phyloP scores from a whole-genome alignment of 768 basidiomycete genomes.

The Suillus spraguei region DNA sequence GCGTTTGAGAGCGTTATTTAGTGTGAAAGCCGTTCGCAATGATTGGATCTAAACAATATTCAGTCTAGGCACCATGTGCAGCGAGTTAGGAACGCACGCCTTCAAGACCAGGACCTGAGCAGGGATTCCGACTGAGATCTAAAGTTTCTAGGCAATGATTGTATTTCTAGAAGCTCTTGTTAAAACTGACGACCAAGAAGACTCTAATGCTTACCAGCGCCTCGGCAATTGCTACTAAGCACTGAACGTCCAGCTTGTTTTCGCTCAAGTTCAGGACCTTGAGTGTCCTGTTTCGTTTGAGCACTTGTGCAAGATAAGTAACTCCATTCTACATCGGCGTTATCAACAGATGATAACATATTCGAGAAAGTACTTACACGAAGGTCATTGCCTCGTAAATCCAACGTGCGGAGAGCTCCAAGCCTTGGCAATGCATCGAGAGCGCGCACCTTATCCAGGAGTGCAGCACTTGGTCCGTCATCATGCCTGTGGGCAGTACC shows the following conservation, averaged over 20 bases:
- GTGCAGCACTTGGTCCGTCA: slow-evolving; percentile 67
- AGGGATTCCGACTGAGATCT: slow-evolving; percentile 92
- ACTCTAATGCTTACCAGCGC: slow-evolving; percentile 63
- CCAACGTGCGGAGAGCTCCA: slow-evolving; percentile 85
- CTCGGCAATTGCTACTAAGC: slow-evolving; percentile 83
- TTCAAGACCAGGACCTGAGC: slow-evolving; percentile 85
- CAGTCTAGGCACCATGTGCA: neutral
- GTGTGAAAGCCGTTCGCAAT: slow-evolving; percentile 88
- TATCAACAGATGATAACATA: slow-evolving; percentile 5
- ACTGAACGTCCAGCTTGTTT: slow-evolving; percentile 86
- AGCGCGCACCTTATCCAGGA: slow-evolving; percentile 89
- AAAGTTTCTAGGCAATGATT: slow-evolving; percentile 93
- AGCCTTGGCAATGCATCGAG: slow-evolving; percentile 84
- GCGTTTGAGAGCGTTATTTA: slow-evolving; percentile 89
- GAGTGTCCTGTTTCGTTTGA: slow-evolving; percentile 94
- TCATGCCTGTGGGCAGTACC: slow-evolving; percentile 21
- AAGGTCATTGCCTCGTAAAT: slow-evolving; percentile 91
- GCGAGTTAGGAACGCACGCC: slow-evolving; percentile 61
- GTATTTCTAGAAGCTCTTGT: slow-evolving; percentile 67
- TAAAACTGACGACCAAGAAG: slow-evolving; percentile 7
- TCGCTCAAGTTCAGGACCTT: slow-evolving; percentile 94
- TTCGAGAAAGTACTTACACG: slow-evolving; percentile 53
- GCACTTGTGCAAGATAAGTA: slow-evolving; percentile 89
- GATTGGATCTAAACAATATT: slow-evolving; percentile 66
- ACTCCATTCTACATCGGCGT: slow-evolving; percentile 59